These are phyloP conservation scores for Wickerhamiella azymoides DNA, from an alignment of 805 yeast genomes.

Conservation along the genomic window DNA sequence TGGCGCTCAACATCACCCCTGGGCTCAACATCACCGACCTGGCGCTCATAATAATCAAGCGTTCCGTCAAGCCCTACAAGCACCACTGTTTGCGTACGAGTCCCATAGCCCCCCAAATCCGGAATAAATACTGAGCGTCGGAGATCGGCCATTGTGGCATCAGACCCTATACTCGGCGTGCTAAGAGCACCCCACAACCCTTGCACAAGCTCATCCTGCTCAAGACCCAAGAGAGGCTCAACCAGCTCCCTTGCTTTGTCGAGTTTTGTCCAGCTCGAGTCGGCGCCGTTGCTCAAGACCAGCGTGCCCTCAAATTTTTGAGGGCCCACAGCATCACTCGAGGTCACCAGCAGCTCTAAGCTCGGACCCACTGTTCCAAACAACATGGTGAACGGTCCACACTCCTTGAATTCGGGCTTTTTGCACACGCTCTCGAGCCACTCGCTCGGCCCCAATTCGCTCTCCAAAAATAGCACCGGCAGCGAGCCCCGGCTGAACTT, in stretches of 20 bases:
- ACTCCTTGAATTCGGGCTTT: conserved; percentile 9
- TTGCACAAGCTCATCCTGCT: too few relatives aligned
- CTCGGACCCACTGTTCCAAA: conserved; percentile 11
- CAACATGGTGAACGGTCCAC: conserved; percentile 23
- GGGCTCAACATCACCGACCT: conserved; percentile 25
- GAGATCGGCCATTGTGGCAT: conserved; percentile 29
- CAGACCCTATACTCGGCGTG: neutral
- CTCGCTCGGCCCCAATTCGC: conserved; percentile 26
- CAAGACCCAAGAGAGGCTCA: conserved; percentile 1
- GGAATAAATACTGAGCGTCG: conserved; percentile 59
- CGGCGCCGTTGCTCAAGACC: conserved; percentile 9
- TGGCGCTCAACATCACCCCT: too few relatives aligned
- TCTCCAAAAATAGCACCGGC: conserved; percentile 33
- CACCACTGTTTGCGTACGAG: conserved; percentile 74
- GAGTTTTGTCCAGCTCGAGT: conserved; percentile 53
- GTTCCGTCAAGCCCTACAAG: conserved; percentile 38
- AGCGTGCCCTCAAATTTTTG: conserved; percentile 1
- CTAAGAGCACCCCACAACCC: neutral
- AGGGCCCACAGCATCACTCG: conserved; percentile 13
- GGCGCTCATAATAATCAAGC: conserved; percentile 48
- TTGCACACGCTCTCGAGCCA: conserved; percentile 32
- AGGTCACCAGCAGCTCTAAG: neutral
- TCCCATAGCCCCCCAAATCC: conserved; percentile 56
- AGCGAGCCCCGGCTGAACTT: conserved; percentile 37
- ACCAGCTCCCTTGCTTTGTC: conserved; percentile 37